A percentile compares a stretch with the other conserved stretches of the same genome.
These are phyloP conservation scores for Mercurialis annua DNA, from an alignment of 345 rosid species.

Conservation along the genomic window DNA sequence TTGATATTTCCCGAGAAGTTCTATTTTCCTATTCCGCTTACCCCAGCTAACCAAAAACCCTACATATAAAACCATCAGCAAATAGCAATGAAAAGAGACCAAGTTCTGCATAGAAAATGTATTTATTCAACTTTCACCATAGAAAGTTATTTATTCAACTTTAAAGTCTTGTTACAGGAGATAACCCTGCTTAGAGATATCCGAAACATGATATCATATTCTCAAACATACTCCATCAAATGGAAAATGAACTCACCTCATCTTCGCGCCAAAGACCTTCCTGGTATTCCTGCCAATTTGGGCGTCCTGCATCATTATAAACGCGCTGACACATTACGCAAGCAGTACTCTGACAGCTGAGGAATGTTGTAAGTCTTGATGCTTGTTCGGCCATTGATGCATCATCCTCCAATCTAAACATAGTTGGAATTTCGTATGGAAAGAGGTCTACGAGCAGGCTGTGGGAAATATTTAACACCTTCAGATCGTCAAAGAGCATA, in stretches of 20 bases:
- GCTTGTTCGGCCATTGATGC: background rate
- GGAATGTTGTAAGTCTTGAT: background rate
- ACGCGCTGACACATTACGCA: slow-evolving; percentile 11
- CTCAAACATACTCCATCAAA: background rate
- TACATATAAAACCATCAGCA: too few species aligned
- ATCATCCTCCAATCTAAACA: background rate
- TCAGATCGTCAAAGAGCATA: slow-evolving; percentile 9
- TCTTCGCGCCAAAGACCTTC: slow-evolving; percentile 12
- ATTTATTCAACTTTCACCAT: background rate
- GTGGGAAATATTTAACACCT: slow-evolving; percentile 7
- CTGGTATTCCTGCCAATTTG: slow-evolving; percentile 3
- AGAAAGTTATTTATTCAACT: background rate
- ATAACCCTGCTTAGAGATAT: background rate
- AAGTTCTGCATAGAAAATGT: background rate
- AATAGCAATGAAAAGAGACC: too few species aligned
- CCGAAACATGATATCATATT: background rate
- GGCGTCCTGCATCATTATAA: background rate
- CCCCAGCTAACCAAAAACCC: too few species aligned
- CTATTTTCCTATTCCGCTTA: too few species aligned
- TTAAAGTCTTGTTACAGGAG: background rate
- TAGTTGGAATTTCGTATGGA: background rate
- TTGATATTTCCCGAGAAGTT: too few species aligned
- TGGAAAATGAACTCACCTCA: slow-evolving; percentile 12
- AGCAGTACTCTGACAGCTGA: background rate
- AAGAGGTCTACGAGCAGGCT: background rate